Percentiles rank a stretch among this genome's conserved stretches.
phyloP scores from a whole-genome alignment of 2,329 filamentous ascomycete species.

The Aspergillus arachidicola region DNA sequence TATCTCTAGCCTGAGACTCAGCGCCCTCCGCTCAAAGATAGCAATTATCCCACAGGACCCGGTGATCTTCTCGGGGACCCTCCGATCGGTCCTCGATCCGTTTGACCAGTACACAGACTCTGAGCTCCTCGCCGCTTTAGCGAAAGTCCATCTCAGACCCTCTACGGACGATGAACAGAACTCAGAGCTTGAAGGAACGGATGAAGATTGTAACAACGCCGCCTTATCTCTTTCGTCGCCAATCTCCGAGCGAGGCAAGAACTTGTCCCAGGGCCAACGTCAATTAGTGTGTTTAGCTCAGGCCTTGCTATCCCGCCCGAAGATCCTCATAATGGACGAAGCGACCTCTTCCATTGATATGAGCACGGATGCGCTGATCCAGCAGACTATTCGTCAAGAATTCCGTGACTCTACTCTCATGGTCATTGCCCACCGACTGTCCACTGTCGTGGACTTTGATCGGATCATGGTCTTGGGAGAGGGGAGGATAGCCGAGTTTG shows the following conservation, averaged over 20 bases:
- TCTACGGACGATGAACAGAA: constrained; percentile 10
- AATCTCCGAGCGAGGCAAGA: constrained; percentile 72
- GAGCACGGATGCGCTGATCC: constrained; percentile 72
- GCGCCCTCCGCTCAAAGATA: constrained; percentile 69
- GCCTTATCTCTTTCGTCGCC: constrained; percentile 38
- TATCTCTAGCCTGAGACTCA: constrained; percentile 70
- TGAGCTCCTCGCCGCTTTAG: constrained; percentile 69
- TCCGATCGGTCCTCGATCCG: constrained; percentile 75
- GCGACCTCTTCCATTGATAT: constrained; percentile 78
- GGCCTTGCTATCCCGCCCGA: constrained; percentile 70
- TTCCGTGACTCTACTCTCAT: constrained; percentile 67
- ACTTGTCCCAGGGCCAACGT: constrained; percentile 74
- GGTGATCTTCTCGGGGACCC: constrained; percentile 75
- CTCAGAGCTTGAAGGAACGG: constrained; percentile 46
- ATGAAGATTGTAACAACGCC: neutral
- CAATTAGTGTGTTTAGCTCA: constrained; percentile 76
- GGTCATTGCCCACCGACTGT: constrained; percentile 73
- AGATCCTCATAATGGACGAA: constrained; percentile 78
- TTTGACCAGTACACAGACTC: constrained; percentile 69
- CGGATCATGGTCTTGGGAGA: constrained; percentile 70
- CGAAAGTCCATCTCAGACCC: constrained; percentile 63
- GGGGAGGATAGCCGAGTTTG: constrained; percentile 69
- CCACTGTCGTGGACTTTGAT: constrained; percentile 76
- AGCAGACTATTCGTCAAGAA: constrained; percentile 71
- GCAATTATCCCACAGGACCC: constrained; percentile 83